These are phyloP conservation scores for Pichia membranifaciens DNA, from an alignment of 805 yeast genomes.

Conservation along the genomic window DNA sequence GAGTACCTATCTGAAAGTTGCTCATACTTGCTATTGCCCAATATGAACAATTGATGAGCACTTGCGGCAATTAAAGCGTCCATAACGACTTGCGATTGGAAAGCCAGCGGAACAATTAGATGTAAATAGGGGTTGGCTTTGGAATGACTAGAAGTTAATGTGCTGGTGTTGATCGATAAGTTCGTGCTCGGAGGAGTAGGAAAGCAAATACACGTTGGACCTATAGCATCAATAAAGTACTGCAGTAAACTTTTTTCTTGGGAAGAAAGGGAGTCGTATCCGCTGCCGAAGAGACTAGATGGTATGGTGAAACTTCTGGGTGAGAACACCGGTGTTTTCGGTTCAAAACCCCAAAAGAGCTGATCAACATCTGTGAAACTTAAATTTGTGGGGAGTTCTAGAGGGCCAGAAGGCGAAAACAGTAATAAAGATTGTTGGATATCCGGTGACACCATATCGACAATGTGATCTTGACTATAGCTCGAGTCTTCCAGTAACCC, in stretches of 20 bases:
- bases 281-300: background rate
- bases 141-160: conserved; percentile 14
- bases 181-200: conserved; percentile 16
- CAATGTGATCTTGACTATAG: background rate
- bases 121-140: conserved; percentile 35
- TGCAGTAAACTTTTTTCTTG: conserved; percentile 24
- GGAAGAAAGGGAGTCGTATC: conserved; percentile 1
- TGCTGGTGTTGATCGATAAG: too few species aligned
- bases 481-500: background rate
- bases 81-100: conserved; percentile 29
- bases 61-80: conserved; percentile 33
- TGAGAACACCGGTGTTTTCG: too few species aligned
- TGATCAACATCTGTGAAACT: too few species aligned
- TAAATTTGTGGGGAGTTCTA: too few species aligned
- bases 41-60: conserved; percentile 31
- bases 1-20: conserved; percentile 26
- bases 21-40: conserved; percentile 27
- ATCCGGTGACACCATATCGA: background rate
- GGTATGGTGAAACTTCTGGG: too few species aligned
- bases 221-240: conserved; percentile 32
- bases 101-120: conserved; percentile 34
- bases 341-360: too few species aligned
- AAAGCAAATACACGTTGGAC: conserved; percentile 37
- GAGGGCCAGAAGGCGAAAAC: too few species aligned
- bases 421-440: background rate